Percentiles rank a stretch among this genome's conserved stretches.
Conservation (phyloP, 208 protist genomes). For the Porcisia hertigi region DNA sequence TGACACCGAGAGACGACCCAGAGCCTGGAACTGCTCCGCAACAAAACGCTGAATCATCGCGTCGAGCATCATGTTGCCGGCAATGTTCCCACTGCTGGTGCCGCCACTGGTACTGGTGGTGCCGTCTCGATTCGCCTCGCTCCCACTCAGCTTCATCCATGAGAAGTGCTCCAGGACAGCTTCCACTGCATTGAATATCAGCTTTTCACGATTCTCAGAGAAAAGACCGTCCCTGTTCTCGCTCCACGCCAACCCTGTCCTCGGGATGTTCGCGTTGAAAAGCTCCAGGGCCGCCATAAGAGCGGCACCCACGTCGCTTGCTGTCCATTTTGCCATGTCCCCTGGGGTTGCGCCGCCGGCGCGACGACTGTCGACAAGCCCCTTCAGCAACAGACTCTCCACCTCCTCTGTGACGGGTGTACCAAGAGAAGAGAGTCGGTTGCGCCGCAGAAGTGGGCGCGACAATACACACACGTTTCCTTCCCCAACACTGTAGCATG, state of each 20-base stretch:
- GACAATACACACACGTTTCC: conserved; percentile 64
- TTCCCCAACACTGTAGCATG: conserved; percentile 75
- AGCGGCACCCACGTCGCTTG: conserved; percentile 4
- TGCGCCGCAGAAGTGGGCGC: conserved; percentile 49
- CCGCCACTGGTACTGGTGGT: neutral
- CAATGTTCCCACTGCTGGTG: too few species aligned
- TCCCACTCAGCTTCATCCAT: conserved; percentile 22
- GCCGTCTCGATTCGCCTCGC: neutral
- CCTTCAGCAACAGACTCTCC: conserved; percentile 83
- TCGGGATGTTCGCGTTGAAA: conserved; percentile 92
- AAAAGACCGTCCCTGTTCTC: conserved; percentile 92
- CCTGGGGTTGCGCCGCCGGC: conserved; percentile 2
- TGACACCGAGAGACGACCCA: conserved; percentile 85
- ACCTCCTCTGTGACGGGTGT: conserved; percentile 71
- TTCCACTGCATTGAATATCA: conserved; percentile 74
- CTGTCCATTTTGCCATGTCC: neutral
- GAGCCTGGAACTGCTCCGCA: conserved; percentile 71
- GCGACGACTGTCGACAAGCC: conserved; percentile 42
- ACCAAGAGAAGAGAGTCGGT: conserved; percentile 66
- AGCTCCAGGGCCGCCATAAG: conserved; percentile 45
- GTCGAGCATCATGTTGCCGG: neutral
- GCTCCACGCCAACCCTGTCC: conserved; percentile 75
- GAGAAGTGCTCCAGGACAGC: conserved; percentile 67
- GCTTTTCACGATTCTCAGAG: conserved; percentile 90
- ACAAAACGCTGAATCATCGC: conserved; percentile 32